Conservation (phyloP, 2,329 filamentous ascomycete species). For the Aureobasidium subglaciale region DNA sequence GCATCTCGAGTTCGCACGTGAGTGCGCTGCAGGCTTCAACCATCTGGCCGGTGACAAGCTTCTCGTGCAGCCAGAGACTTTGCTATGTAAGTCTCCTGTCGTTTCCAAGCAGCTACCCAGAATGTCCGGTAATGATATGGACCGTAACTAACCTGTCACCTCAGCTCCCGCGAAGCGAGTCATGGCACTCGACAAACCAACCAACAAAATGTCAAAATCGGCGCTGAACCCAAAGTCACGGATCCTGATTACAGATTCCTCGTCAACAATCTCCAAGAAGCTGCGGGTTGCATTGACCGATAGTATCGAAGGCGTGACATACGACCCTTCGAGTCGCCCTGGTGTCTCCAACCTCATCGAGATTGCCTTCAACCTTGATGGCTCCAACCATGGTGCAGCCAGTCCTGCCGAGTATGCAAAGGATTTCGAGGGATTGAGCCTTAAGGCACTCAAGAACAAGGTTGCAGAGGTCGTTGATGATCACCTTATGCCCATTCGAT, state of each 20-base stretch:
- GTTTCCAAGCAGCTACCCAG: too few species aligned
- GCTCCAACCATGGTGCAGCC: slow-evolving; percentile 33
- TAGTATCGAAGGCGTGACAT: slow-evolving; percentile 58
- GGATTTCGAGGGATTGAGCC: slow-evolving; percentile 34
- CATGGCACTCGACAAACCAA: slow-evolving; percentile 78
- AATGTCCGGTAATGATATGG: too few species aligned
- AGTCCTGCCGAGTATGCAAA: slow-evolving; percentile 40
- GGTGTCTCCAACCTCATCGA: slow-evolving; percentile 84
- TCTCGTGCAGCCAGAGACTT: slow-evolving; percentile 61
- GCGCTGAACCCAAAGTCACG: slow-evolving; percentile 62
- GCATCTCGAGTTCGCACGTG: slow-evolving; percentile 86
- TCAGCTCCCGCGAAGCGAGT: slow-evolving; percentile 72
- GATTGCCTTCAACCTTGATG: slow-evolving; percentile 62
- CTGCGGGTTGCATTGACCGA: slow-evolving; percentile 73
- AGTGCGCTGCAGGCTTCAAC: slow-evolving; percentile 84
- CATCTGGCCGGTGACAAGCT: slow-evolving; percentile 53
- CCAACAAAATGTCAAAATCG: slow-evolving; percentile 92
- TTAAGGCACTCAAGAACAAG: slow-evolving; percentile 57
- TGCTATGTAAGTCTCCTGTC: slow-evolving; percentile 58
- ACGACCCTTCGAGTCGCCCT: slow-evolving; percentile 62
- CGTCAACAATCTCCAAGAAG: slow-evolving; percentile 59
- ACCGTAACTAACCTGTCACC: background rate
- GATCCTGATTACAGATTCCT: slow-evolving; percentile 72
- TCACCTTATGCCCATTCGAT: slow-evolving; percentile 49
- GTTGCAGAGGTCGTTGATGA: slow-evolving; percentile 53